Evolutionary conservation across 2,329 filamentous ascomycete genomes (phyloP), one percentile per base, ranked within the genome.

Genomic region (Lasiodiplodia hormozganensis): DNA sequence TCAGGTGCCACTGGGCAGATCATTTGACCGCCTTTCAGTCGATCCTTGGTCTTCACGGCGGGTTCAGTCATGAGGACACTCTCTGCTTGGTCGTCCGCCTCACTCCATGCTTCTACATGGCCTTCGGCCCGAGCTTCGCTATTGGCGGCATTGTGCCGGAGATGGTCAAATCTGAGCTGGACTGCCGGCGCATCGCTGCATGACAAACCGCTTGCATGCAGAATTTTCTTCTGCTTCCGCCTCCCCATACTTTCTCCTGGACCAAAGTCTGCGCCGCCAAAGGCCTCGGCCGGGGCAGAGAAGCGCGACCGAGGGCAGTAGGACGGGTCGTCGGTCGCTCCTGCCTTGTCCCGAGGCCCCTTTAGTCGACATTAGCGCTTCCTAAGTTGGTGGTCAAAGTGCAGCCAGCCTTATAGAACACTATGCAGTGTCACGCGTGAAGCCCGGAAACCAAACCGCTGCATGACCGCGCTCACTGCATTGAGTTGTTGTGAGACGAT

Each of bases 11-110:
- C 6, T n/a, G 10, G 40, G 47, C 28, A 38, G 60, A 64, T 64
- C 47, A n/a, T n/a, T 64, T 64, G 60, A 52, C 60, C 60, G 60
- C 60, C 51, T 34, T 64, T 64, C 47, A 64, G 60, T 52, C 60
- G 60, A 64, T 64, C 60, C 23, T 2, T 28, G 52, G 36, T 52
- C 43, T 52, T 64, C 47, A 49, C 47, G 28, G 60, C 60, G 23
- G 52, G 25, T 47, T 52, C 40, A 34, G 60, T 64, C 60, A 64
- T 52, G 43, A 53, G 43, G 47, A 38, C 47, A 64, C 58, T 28
- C 28, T 28, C 28, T 64, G 58, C 58, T 51, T 40, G 16, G 60
- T 21, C 38, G 60, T 38, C 60, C 52, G 60, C 51, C 60, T 64
- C 47, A 64, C 60, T 49, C 52, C 47, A 34, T 38, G 28, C 18